These are phyloP conservation scores for Prinsepia uniflora DNA, from an alignment of 306 rosid species.

Conservation along the genomic window DNA sequence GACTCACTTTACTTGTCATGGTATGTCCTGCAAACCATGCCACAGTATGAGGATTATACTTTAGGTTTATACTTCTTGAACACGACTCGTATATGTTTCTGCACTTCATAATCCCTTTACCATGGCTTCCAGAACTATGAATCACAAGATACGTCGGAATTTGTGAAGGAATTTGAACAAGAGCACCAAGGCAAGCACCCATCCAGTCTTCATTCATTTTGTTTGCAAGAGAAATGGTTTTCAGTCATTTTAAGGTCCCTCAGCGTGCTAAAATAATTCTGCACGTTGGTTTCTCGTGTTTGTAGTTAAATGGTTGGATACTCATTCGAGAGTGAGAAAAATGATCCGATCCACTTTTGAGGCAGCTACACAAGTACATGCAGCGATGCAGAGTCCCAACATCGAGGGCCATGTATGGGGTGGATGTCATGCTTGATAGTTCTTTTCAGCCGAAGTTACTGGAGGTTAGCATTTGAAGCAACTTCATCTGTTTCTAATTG, in stretches of 20 bases:
- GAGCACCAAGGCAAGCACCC: constrained; percentile 69
- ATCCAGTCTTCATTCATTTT: constrained; percentile 11
- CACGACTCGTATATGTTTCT: not conserved
- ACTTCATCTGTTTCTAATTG: not conserved
- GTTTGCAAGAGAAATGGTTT: constrained; percentile 3
- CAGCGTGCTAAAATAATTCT: constrained; percentile 10
- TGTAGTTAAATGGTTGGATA: constrained; percentile 82
- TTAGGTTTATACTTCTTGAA: not conserved
- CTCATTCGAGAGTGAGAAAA: constrained; percentile 55
- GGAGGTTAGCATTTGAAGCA: constrained; percentile 56
- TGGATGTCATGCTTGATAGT: constrained; percentile 89
- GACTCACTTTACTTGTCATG: constrained; percentile 98
- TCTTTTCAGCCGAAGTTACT: constrained; percentile 72
- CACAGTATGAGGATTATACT: not conserved
- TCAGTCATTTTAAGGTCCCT: constrained; percentile 3
- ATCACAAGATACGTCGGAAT: constrained; percentile 59
- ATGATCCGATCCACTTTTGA: constrained; percentile 81
- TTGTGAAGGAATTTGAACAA: constrained; percentile 85
- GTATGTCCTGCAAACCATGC: constrained; percentile 40
- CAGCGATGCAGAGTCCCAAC: constrained; percentile 79
- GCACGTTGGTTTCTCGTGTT: not conserved
- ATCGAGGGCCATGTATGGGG: constrained; percentile 87
- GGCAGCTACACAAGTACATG: constrained; percentile 74
- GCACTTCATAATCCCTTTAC: constrained; percentile 3
- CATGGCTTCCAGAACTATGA: constrained; percentile 62